Evolutionary conservation across 441 rosid species (phyloP).

Genomic region (Viola pubescens): DNA sequence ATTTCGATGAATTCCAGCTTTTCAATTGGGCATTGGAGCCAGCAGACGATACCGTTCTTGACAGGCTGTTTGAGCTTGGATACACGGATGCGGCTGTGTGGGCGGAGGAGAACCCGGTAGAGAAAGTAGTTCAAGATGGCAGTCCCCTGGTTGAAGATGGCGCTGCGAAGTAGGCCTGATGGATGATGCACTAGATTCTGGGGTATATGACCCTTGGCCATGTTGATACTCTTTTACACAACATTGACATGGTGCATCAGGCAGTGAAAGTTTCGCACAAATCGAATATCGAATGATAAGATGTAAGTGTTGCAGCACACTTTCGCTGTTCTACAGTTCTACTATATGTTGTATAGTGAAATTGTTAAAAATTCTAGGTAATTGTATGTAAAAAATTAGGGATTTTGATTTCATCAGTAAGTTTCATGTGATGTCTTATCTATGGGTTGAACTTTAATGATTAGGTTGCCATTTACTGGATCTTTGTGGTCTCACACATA

Average conservation of each 20-base stretch:
- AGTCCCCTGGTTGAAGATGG: slow-evolving; percentile 21
- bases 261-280: neutral
- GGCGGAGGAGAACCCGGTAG: slow-evolving; percentile 61
- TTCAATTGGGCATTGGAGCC: slow-evolving; percentile 93
- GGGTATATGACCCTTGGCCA: neutral
- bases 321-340: too few species aligned
- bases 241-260: slow-evolving; percentile 1
- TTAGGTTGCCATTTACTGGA: too few species aligned
- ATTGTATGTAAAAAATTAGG: too few species aligned
- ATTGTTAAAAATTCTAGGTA: too few species aligned
- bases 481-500: too few species aligned
- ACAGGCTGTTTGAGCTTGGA: slow-evolving; percentile 67
- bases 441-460: too few species aligned
- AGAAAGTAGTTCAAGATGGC: slow-evolving; percentile 38
- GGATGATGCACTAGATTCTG: neutral
- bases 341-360: too few species aligned
- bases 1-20: slow-evolving; percentile 35
- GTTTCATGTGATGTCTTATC: too few species aligned
- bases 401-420: too few species aligned
- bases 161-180: neutral
- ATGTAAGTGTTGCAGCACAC: too few species aligned
- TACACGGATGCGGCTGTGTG: slow-evolving; percentile 71
- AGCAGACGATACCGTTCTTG: slow-evolving; percentile 67
- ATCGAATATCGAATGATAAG: neutral
- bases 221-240: neutral